Evolutionary conservation across 805 yeast genomes (phyloP), one percentile per base, ranked within the genome.

Genomic region (Isabelozyma heimii): DNA sequence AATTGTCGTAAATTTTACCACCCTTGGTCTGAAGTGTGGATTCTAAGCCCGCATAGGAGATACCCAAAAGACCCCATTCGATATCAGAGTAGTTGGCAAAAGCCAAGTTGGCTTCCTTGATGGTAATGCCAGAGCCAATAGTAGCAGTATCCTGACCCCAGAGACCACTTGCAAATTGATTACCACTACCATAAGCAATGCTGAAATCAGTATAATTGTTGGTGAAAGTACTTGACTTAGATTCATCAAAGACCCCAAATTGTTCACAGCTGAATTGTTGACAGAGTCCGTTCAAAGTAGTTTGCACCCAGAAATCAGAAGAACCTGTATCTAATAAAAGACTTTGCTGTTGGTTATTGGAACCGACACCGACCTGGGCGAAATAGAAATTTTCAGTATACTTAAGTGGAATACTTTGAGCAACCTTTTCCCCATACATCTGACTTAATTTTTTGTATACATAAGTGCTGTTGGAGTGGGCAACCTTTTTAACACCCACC

Each of bases 121-220:
- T 24, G 38, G 40, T 15, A n/a, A 7, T 28, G 26, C 27, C 26
- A 8, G n/a, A 52, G 15, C 57, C 54, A 41, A 64, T 47, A 1
- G 47, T n/a, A 28, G 61, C 46, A 35, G 37, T 38, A 46, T 64
- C 72, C 3, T 44, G 45, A 5, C 63, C 68, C 82, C 84, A 84
- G 10, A 55, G 51, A 10, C 88, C 89, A 9, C 60, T 54, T 9
- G 83, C 83, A 51, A 65, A 74, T 10, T 30, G n/a, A 7, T 76
- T 65, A 20, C 71, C 69, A 53, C 81, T 85, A 13, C 76, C 76
- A 58, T 82, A 83, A 43, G 60, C 52, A 51, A 77, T 76, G 33
- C 50, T 54, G 50, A 75, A 78, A 2, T 37, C 45, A 0, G 76
- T 62, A 20, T 56, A 47, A 51, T 72, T 71, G 17, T 37, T 26